Percentiles rank a stretch among this genome's conserved stretches.
These are phyloP conservation scores for Trypanosoma congolense DNA, from an alignment of 208 protist species.

Conservation along the genomic window DNA sequence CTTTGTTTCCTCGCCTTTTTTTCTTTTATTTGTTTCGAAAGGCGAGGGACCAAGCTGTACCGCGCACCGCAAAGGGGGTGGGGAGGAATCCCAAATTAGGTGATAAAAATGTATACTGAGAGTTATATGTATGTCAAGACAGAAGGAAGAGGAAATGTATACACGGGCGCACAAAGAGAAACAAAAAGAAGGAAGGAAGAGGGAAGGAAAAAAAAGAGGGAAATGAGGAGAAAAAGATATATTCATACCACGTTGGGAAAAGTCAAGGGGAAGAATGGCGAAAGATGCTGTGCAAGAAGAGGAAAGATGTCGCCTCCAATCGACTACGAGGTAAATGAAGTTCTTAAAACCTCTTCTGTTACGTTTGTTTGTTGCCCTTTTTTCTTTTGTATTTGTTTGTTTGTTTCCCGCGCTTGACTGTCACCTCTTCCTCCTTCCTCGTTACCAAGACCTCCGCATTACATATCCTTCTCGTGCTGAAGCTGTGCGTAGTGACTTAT, in stretches of 20 bases:
- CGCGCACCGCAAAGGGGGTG: too few relatives aligned
- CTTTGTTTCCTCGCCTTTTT: too few relatives aligned
- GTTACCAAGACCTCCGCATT: too few relatives aligned
- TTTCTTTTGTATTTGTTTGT: conserved; percentile 9
- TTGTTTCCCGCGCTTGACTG: conserved; percentile 11
- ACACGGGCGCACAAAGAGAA: not conserved
- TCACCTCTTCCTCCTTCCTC: conserved; percentile 1
- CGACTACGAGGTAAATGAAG: too few relatives aligned
- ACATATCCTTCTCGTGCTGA: too few relatives aligned
- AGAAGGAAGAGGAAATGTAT: not conserved
- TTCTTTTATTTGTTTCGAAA: too few relatives aligned
- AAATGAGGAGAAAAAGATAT: too few relatives aligned
- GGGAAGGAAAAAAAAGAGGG: not conserved
- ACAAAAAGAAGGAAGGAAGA: not conserved
- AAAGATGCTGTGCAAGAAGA: not conserved
- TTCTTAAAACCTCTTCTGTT: conserved; percentile 1
- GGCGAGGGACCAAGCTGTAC: too few relatives aligned
- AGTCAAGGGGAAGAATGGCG: not conserved
- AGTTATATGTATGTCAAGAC: conserved; percentile 12
- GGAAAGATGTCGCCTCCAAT: not conserved
- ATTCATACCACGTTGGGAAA: too few relatives aligned
- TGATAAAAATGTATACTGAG: conserved; percentile 18
- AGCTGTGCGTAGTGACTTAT: too few relatives aligned
- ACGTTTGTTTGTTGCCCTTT: conserved; percentile 22
- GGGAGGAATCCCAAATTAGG: too few relatives aligned